Evolutionary conservation across 2,329 filamentous ascomycete species (phyloP).

Genomic region (Fusarium haematococcum): DNA sequence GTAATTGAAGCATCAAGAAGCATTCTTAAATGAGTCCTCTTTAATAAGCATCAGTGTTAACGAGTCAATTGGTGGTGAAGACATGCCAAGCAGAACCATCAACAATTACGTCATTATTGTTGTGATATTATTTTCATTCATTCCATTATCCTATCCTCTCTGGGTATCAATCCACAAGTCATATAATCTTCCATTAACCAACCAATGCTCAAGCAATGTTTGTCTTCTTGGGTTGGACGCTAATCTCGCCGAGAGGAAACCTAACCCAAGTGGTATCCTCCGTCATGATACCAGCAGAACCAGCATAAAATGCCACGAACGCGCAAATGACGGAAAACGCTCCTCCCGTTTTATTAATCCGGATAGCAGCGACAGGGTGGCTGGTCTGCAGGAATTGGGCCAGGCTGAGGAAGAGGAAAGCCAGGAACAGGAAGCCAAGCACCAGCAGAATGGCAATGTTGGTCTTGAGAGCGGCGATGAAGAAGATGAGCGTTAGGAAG

Average conservation of each 20-base stretch:
- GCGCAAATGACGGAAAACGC: conserved; percentile 53
- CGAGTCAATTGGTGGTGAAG: not conserved
- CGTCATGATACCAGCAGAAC: conserved; percentile 55
- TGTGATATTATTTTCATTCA: not conserved
- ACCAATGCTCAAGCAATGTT: conserved; percentile 35
- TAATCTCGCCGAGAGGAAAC: conserved; percentile 55
- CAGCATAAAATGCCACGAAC: conserved; percentile 54
- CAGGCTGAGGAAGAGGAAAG: conserved; percentile 70
- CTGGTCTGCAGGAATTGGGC: conserved; percentile 62
- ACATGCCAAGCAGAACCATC: not conserved
- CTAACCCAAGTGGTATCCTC: conserved; percentile 55
- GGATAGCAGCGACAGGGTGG: conserved; percentile 53
- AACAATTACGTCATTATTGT: not conserved
- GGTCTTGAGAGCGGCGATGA: conserved; percentile 67
- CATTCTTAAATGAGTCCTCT: not conserved
- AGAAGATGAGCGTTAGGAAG: conserved; percentile 67
- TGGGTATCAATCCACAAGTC: not conserved
- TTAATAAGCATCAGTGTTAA: not conserved
- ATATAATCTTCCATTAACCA: not conserved
- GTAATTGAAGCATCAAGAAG: conserved; percentile 25
- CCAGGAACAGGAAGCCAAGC: conserved; percentile 68
- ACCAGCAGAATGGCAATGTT: conserved; percentile 69
- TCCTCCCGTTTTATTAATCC: conserved; percentile 57
- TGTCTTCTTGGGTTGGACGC: conserved; percentile 32
- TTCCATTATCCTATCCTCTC: not conserved